Conservation (phyloP, 352 stramenopile genomes). For the Pythium volutum region DNA sequence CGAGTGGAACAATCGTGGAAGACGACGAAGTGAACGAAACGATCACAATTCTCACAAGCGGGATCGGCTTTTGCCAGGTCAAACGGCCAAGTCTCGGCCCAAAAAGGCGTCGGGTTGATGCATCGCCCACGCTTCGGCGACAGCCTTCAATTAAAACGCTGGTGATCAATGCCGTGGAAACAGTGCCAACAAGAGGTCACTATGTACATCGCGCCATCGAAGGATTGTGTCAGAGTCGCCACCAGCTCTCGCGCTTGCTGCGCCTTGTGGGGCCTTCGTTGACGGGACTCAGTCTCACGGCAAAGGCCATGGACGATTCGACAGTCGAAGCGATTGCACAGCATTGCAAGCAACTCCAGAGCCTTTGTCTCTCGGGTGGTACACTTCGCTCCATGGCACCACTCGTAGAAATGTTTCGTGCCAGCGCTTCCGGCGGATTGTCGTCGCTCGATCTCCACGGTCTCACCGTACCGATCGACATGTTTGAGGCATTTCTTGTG, state of each 20-base stretch:
- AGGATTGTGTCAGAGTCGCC: background rate
- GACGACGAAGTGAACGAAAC: background rate
- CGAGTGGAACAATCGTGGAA: background rate
- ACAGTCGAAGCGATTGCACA: background rate
- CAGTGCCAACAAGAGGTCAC: background rate
- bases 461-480: background rate
- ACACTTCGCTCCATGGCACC: background rate
- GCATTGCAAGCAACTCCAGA: background rate
- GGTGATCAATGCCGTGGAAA: background rate
- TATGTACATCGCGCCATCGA: background rate
- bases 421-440: background rate
- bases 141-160: background rate
- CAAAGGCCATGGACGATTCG: background rate
- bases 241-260: background rate
- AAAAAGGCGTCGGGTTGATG: background rate
- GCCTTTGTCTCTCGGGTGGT: background rate
- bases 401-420: background rate
- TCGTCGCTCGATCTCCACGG: constrained; percentile 4
- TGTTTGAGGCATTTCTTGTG: background rate
- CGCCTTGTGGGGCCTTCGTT: background rate
- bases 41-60: background rate
- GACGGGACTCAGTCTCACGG: background rate
- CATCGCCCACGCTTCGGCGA: background rate
- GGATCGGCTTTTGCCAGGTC: constrained; percentile 1
- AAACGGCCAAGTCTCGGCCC: background rate